Base-by-base conservation (phyloP, 768 basidiomycete species). In the Auricularia auricula-judae region DNA sequence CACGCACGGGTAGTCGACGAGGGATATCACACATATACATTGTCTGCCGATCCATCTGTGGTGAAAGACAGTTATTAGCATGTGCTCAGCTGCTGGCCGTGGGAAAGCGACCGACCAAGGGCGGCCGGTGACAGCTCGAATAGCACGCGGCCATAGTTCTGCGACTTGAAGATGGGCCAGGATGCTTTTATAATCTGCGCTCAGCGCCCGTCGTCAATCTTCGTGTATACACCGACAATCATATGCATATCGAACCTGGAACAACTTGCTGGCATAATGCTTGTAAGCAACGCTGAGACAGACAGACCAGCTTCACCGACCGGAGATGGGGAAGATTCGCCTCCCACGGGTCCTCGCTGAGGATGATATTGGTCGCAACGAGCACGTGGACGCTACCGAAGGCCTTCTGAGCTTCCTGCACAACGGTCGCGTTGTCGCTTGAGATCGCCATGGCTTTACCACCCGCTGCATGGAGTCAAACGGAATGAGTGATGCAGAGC, bases 141-240 rank as follows among this genome's bases (percentile, higher is more conserved):
- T 7, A 42, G 39, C 7, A 42, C 12, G 39, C 39, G 86, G 36
- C 97, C 97, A 72, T 87, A 97, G 75, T 93, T 93, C 73, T 98
- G 96, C 77, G 93, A 89, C 75, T 90, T 88, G 84, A 99, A 98
- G 69, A 92, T 78, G 0, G 95, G 93, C 97, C 97, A 99, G 33
- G 91, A 88, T 4, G 96, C 97, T 72, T 96, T 91, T 35, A 85
- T 87, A 67, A 92, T 93, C 89, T 93, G 93, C 79, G 86, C 98
- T 12, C 96, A 96, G 8, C 89, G 90, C 62, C 87, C 81, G 39
- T 98, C 81, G 74, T 98, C 94, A 34, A 97, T 84, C 59, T 86
- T 83, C 67, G 95, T 78, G 42, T 98, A 94, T 63, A 86, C 76
- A 72, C 98, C 95, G 96, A 96, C 98, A 29, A 29, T 29, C 29